Percentiles rank a stretch among this genome's conserved stretches.
phyloP scores from a whole-genome alignment of 2,329 filamentous ascomycete genomes.

The Emericellopsis atlantica region DNA sequence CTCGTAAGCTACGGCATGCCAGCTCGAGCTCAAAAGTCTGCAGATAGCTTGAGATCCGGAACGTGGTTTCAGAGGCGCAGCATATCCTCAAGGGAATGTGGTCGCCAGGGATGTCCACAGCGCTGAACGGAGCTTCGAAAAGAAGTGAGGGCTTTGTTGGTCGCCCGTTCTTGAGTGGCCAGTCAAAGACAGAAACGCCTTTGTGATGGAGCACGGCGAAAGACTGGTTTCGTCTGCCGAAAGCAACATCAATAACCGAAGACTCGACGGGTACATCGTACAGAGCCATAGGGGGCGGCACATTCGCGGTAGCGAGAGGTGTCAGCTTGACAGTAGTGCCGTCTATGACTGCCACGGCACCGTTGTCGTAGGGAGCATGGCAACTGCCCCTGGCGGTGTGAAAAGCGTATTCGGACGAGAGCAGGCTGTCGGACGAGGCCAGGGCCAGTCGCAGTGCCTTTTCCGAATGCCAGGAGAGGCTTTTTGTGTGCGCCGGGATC shows the following conservation, averaged over 20 bases:
- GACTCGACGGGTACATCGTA: slow-evolving; percentile 54
- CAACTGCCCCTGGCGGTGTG: slow-evolving; percentile 57
- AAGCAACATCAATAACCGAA: slow-evolving; percentile 61
- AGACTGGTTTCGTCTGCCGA: slow-evolving; percentile 49
- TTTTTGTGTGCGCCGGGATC: slow-evolving; percentile 32
- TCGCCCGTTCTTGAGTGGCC: slow-evolving; percentile 48
- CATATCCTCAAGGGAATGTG: slow-evolving; percentile 18
- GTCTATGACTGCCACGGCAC: slow-evolving; percentile 73
- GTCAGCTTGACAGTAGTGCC: slow-evolving; percentile 72
- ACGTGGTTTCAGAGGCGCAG: slow-evolving; percentile 12
- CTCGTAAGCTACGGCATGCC: slow-evolving; percentile 3
- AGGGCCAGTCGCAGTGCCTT: slow-evolving; percentile 58
- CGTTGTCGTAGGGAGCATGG: slow-evolving; percentile 60
- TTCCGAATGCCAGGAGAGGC: slow-evolving; percentile 68
- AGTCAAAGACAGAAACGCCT: slow-evolving; percentile 57
- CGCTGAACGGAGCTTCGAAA: slow-evolving; percentile 24
- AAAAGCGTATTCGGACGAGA: slow-evolving; percentile 56
- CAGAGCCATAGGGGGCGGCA: slow-evolving; percentile 87
- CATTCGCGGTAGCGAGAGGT: slow-evolving; percentile 68
- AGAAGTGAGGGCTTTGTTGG: slow-evolving; percentile 28
- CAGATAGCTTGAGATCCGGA: slow-evolving; percentile 18
- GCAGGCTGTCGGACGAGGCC: slow-evolving; percentile 34
- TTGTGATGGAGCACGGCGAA: slow-evolving; percentile 61
- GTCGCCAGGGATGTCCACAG: slow-evolving; percentile 8
- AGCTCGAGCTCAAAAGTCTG: slow-evolving; percentile 9